Evolutionary conservation across 2,329 filamentous ascomycete species (phyloP).

Genomic region (Phaeophleospora eucalypticola): DNA sequence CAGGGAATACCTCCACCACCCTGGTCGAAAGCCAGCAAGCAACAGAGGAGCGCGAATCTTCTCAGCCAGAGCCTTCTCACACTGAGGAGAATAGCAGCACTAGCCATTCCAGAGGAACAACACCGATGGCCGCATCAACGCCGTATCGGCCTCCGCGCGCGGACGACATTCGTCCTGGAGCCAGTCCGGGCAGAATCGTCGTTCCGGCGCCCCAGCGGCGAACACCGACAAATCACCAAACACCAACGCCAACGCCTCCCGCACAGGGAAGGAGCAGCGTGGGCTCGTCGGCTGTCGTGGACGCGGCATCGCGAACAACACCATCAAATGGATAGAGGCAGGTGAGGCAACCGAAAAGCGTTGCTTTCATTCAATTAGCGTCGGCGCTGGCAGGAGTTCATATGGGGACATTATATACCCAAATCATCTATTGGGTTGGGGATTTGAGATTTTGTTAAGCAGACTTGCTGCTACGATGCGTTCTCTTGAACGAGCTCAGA

Average conservation of each 20-base stretch:
- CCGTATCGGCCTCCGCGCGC: slow-evolving; percentile 24
- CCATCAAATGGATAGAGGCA: slow-evolving; percentile 3
- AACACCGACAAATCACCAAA: slow-evolving; percentile 9
- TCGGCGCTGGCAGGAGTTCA: neutral
- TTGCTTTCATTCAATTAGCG: too few relatives aligned
- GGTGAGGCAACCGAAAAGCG: too few relatives aligned
- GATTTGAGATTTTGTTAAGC: too few relatives aligned
- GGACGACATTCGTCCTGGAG: slow-evolving; percentile 28
- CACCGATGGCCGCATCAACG: slow-evolving; percentile 3
- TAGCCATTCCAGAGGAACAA: neutral
- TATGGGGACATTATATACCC: neutral
- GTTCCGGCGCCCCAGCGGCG: slow-evolving; percentile 24
- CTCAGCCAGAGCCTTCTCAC: slow-evolving; percentile 1
- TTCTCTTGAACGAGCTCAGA: too few relatives aligned
- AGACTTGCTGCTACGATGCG: too few relatives aligned
- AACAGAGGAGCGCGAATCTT: slow-evolving; percentile 4
- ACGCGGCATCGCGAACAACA: neutral
- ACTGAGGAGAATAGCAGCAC: neutral
- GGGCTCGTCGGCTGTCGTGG: too few relatives aligned
- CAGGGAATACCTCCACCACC: slow-evolving; percentile 15
- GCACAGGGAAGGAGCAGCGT: slow-evolving; percentile 1
- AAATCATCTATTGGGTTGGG: neutral
- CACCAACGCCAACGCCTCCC: slow-evolving; percentile 5
- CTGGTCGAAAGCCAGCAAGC: slow-evolving; percentile 9
- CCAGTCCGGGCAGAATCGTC: slow-evolving; percentile 17